Conservation (phyloP, 2,329 filamentous ascomycete species). For the Alternaria brassicicola region DNA sequence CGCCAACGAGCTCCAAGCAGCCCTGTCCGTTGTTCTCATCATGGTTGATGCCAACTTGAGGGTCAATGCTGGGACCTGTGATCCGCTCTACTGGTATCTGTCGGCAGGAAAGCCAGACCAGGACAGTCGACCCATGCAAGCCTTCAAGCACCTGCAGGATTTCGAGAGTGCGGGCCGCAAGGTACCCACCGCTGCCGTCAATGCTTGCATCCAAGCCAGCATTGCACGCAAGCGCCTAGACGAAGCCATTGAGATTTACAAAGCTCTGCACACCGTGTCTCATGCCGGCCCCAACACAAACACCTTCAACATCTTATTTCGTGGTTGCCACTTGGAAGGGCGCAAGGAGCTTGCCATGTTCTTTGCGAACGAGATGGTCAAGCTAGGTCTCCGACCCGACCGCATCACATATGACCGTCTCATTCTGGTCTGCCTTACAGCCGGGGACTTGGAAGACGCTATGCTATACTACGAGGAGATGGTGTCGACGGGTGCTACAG, state of each 20-base stretch:
- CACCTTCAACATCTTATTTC: conserved; percentile 68
- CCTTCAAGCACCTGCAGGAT: conserved; percentile 63
- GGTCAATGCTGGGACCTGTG: conserved; percentile 65
- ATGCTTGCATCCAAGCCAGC: conserved; percentile 61
- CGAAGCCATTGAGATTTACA: conserved; percentile 65
- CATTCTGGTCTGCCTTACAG: conserved; percentile 60
- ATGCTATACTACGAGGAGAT: conserved; percentile 60
- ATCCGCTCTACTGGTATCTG: conserved; percentile 66
- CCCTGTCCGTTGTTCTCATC: conserved; percentile 72
- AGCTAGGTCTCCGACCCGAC: conserved; percentile 61
- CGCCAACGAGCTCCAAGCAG: conserved; percentile 66
- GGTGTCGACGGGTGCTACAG: conserved; percentile 32
- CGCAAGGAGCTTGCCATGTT: conserved; percentile 65
- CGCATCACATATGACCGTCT: conserved; percentile 67
- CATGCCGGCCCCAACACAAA: conserved; percentile 53
- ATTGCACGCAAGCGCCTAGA: conserved; percentile 54
- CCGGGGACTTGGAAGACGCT: conserved; percentile 52
- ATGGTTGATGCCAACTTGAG: conserved; percentile 70
- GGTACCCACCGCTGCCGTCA: conserved; percentile 60
- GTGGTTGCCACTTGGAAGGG: conserved; percentile 51
- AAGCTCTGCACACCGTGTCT: conserved; percentile 62
- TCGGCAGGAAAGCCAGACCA: conserved; percentile 50
- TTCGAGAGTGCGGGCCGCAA: conserved; percentile 58
- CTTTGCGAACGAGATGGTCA: conserved; percentile 66
- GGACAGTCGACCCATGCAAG: conserved; percentile 55